A percentile compares a stretch with the other conserved stretches of the same genome.
These are phyloP conservation scores for Pyrenophora tritici-repentis DNA, from an alignment of 2,329 filamentous ascomycete genomes.

Conservation along the genomic window DNA sequence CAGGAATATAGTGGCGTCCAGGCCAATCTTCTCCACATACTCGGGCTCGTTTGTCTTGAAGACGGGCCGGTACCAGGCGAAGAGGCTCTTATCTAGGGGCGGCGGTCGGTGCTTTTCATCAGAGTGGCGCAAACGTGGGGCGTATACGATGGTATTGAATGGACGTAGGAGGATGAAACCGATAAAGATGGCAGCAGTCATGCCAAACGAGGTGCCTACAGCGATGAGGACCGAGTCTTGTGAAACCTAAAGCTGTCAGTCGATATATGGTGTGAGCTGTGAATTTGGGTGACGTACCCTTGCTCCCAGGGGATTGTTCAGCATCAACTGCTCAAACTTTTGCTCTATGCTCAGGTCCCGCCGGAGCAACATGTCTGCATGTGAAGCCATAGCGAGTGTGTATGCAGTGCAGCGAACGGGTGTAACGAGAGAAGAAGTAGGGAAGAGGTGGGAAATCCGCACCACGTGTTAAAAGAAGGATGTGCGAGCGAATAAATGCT, in stretches of 20 bases:
- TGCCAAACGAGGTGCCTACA: constrained; percentile 75
- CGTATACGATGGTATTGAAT: constrained; percentile 90
- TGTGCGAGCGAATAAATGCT: not conserved
- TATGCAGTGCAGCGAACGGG: constrained; percentile 12
- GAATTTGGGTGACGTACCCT: constrained; percentile 19
- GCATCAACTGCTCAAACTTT: constrained; percentile 39
- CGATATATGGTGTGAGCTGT: not conserved
- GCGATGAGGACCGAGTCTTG: constrained; percentile 74
- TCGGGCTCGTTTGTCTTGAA: constrained; percentile 77
- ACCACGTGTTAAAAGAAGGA: not conserved
- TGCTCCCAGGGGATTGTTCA: constrained; percentile 36
- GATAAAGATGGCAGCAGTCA: constrained; percentile 74
- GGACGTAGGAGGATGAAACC: constrained; percentile 88
- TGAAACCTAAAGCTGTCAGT: constrained; percentile 54
- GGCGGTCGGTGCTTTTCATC: constrained; percentile 90
- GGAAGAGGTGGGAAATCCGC: not conserved
- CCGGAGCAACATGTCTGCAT: constrained; percentile 24
- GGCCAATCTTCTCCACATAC: constrained; percentile 78
- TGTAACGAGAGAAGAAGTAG: constrained; percentile 8
- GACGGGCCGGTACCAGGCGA: constrained; percentile 83
- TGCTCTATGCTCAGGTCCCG: constrained; percentile 37
- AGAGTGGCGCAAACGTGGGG: constrained; percentile 89
- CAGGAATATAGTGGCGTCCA: constrained; percentile 91
- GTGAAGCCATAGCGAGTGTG: constrained; percentile 28
- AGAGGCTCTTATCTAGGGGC: constrained; percentile 80